Evolutionary conservation across 305 asterid species (phyloP), one percentile per base, ranked within the genome.

Genomic region (Lippia alba): DNA sequence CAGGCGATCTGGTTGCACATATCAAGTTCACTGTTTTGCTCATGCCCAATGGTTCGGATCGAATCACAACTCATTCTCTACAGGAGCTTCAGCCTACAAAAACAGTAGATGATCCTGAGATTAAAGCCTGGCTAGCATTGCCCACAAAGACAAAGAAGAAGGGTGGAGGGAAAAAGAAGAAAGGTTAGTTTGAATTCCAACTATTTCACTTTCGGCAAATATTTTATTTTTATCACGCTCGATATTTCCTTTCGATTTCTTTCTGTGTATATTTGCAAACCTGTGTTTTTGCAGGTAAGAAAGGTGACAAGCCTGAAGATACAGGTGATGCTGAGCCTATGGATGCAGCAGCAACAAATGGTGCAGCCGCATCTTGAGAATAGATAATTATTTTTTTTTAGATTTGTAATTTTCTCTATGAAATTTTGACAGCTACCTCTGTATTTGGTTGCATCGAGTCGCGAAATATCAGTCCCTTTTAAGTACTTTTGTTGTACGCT

Each of bases 1-100:
- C 92, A 94, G 99, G 96, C 62, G 99, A 94, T 69, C 77, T 92
- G 49, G 97, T 94, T 50, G 99, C 98, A 54, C 99, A 94, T 79
- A 82, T 90, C 58, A 94, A 94, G 78, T 92, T 88, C 76, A 94
- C 99, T 0, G 99, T 94, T 62, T 80, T 94, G 81, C 86, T 92
- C 15, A 88, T 94, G 99, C 97, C 99, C 5, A 94, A 90, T 45
- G 98, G 99, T 51, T 94, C 97, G 6, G 99, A 94, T 61, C 82
- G 97, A 62, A 49, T 94, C 64, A 94, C 99, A 44, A 80, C 90
- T 6, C 92, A 91, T 79, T 62, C 97, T 70, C 89, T 92, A 24
- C 99, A 94, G 76, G 98, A 91, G 78, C 73, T 92, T 73, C 84
- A 87, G 44, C 86, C 96, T n/a, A 81, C 91, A 8, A 94, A 94